Percentiles rank a stretch among this genome's conserved stretches.
phyloP scores from a whole-genome alignment of 805 yeast genomes.

The Sungouiozyma ichnusensis region DNA sequence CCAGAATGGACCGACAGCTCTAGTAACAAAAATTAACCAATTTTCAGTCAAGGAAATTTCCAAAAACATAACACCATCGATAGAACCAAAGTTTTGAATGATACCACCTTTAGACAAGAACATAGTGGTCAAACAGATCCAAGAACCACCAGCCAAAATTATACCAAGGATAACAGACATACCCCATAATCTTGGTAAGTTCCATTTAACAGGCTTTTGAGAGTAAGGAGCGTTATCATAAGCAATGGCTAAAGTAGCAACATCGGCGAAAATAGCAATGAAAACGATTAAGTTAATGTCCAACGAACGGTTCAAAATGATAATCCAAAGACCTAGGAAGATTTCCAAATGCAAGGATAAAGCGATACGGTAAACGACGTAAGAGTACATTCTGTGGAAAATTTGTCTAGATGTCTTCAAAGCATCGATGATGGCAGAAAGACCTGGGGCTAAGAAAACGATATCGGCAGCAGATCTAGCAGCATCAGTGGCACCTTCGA shows the following conservation, averaged over 20 bases:
- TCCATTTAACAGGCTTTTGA: conserved; percentile 91
- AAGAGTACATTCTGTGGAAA: conserved; percentile 98
- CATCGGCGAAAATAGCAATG: conserved; percentile 96
- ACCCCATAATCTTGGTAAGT: conserved; percentile 95
- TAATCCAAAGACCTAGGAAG: conserved; percentile 94
- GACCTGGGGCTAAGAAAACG: conserved; percentile 92
- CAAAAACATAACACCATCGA: conserved; percentile 88
- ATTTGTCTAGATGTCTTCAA: conserved; percentile 91
- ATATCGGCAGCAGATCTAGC: conserved; percentile 96
- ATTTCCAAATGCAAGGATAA: conserved; percentile 88
- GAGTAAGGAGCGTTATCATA: conserved; percentile 95
- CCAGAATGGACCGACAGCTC: conserved; percentile 99
- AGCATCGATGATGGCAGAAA: conserved; percentile 89
- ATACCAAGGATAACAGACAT: conserved; percentile 82
- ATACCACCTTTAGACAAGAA: conserved; percentile 86
- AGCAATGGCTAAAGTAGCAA: conserved; percentile 94
- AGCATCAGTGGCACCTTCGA: conserved; percentile 96
- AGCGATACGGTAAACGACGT: conserved; percentile 97
- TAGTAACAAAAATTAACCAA: conserved; percentile 93
- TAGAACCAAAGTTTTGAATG: conserved; percentile 89
- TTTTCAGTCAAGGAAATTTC: conserved; percentile 92
- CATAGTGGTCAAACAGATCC: conserved; percentile 94
- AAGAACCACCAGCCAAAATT: conserved; percentile 81
- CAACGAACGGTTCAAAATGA: conserved; percentile 76
- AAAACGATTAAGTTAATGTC: conserved; percentile 87